phyloP scores from a whole-genome alignment of 495 filamentous ascomycete genomes.

The Tuber calosporum region DNA sequence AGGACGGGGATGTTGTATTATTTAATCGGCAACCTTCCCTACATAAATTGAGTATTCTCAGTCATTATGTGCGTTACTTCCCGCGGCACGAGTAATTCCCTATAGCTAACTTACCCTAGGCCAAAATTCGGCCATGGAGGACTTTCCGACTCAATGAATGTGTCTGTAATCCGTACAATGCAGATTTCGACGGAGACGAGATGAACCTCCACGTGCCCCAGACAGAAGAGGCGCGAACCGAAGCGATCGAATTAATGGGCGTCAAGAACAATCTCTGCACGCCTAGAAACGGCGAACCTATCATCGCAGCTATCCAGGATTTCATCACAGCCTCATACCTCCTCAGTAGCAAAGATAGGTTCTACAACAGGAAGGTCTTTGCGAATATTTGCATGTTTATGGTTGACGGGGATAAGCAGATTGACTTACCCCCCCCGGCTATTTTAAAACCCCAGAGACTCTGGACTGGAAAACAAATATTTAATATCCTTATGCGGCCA shows the following conservation, averaged over 20 bases:
- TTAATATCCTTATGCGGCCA: conserved; percentile 89
- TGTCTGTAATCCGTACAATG: conserved; percentile 97
- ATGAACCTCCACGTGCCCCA: conserved; percentile 99
- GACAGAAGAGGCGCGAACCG: conserved; percentile 90
- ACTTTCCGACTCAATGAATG: conserved; percentile 97
- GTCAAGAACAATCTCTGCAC: conserved; percentile 94
- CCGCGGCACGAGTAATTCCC: conserved; percentile 2
- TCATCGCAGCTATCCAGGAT: conserved; percentile 96
- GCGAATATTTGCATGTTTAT: conserved; percentile 87
- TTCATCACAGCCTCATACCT: conserved; percentile 95
- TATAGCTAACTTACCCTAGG: conserved; percentile 18
- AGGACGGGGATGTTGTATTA: conserved; percentile 92
- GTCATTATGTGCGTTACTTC: conserved; percentile 58
- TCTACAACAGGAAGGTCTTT: conserved; percentile 80
- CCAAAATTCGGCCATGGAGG: conserved; percentile 84
- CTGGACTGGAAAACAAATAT: conserved; percentile 97
- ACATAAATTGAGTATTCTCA: conserved; percentile 96
- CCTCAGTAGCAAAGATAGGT: conserved; percentile 84
- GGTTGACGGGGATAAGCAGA: conserved; percentile 69
- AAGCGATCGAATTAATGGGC: conserved; percentile 95
- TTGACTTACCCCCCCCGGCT: conserved; percentile 79
- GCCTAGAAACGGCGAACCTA: conserved; percentile 95
- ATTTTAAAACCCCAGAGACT: conserved; percentile 77
- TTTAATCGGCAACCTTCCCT: conserved; percentile 98
- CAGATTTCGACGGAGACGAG: conserved; percentile 98